Conservation (phyloP, 2,329 filamentous ascomycete genomes). For the Leptographium radiaticola region DNA sequence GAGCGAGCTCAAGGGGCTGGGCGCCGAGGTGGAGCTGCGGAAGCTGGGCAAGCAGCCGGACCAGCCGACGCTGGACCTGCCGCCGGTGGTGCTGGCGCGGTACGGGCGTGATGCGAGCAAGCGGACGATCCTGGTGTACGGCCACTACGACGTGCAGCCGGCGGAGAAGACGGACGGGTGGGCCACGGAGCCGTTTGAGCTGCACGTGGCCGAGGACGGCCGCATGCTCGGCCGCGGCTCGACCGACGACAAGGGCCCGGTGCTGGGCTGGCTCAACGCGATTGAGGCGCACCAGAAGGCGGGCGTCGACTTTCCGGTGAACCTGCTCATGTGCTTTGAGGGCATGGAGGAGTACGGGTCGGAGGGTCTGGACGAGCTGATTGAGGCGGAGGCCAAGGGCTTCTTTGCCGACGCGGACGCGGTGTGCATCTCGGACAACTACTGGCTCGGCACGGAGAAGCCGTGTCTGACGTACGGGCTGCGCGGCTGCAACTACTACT, state of each 20-base stretch:
- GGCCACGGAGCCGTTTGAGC: slow-evolving; percentile 85
- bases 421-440: slow-evolving; percentile 98
- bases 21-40: slow-evolving; percentile 77
- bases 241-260: slow-evolving; percentile 96
- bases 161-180: slow-evolving; percentile 88
- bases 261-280: slow-evolving; percentile 93
- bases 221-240: slow-evolving; percentile 93
- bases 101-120: slow-evolving; percentile 90
- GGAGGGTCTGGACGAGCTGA: slow-evolving; percentile 90
- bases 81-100: slow-evolving; percentile 80
- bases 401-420: slow-evolving; percentile 94
- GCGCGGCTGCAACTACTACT: slow-evolving; percentile 96
- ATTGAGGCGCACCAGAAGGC: slow-evolving; percentile 97
- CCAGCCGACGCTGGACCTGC: slow-evolving; percentile 80
- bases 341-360: slow-evolving; percentile 99
- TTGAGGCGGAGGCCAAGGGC: slow-evolving; percentile 78
- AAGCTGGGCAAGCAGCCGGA: slow-evolving; percentile 84
- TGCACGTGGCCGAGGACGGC: slow-evolving; percentile 77
- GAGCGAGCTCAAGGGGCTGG: slow-evolving; percentile 67
- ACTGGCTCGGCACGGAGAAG: slow-evolving; percentile 98
- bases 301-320: slow-evolving; percentile 88
- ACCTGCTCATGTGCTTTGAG: slow-evolving; percentile 98
- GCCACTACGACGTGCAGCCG: slow-evolving; percentile 97
- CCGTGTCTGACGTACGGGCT: slow-evolving; percentile 96
- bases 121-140: slow-evolving; percentile 90